A percentile compares a stretch with the other conserved stretches of the same genome.
These are phyloP conservation scores for Ascoidea tarda DNA, from an alignment of 805 yeast genomes.

Conservation along the genomic window DNA sequence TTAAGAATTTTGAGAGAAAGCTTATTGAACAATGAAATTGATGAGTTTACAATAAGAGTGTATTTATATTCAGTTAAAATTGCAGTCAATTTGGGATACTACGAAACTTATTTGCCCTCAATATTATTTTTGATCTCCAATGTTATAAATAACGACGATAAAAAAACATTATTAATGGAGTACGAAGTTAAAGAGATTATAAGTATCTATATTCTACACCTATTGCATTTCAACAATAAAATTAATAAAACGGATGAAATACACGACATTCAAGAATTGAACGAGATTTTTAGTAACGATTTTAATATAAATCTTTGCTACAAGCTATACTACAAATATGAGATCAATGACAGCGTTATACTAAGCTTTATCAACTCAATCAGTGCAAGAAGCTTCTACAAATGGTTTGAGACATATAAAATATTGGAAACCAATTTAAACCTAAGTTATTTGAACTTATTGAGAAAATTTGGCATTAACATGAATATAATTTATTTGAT, in stretches of 20 bases:
- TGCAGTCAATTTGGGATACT: constrained; percentile 32
- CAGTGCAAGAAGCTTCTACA: background rate
- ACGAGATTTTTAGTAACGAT: too few species aligned
- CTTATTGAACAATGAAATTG: constrained; percentile 23
- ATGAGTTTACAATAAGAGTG: constrained; percentile 30
- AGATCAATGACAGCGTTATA: too few species aligned
- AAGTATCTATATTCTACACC: background rate
- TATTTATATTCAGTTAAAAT: constrained; percentile 35
- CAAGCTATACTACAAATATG: too few species aligned
- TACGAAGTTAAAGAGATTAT: background rate
- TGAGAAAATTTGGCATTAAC: background rate
- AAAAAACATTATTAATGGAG: too few species aligned
- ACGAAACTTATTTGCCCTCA: constrained; percentile 45
- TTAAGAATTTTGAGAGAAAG: constrained; percentile 45
- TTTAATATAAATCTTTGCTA: background rate
- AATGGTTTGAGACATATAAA: background rate
- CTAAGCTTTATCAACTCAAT: background rate
- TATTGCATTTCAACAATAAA: background rate
- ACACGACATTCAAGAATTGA: too few species aligned
- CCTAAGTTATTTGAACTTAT: too few species aligned
- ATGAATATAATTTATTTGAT: too few species aligned
- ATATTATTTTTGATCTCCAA: constrained; percentile 19
- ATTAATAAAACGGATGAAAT: too few species aligned
- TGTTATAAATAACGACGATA: background rate
- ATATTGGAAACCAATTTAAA: background rate